Evolutionary conservation across 1,139 yeast genomes (phyloP).

Genomic region (Eremothecium coryli): DNA sequence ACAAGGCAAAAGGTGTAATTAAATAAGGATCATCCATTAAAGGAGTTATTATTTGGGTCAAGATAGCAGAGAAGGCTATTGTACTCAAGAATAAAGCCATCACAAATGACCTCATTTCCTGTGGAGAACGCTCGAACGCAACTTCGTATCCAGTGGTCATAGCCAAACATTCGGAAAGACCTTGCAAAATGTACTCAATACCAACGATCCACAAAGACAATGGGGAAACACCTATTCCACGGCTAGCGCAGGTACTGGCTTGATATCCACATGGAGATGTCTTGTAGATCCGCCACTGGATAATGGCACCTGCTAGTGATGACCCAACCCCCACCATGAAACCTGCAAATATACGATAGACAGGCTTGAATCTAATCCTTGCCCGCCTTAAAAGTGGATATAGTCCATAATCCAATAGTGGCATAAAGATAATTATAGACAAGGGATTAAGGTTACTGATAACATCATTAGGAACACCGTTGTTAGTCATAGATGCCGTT

Average conservation of each 20-base stretch:
- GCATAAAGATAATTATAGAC: constrained; percentile 55
- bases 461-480: constrained; percentile 66
- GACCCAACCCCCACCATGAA: constrained; percentile 62
- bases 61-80: constrained; percentile 51
- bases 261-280: constrained; percentile 67
- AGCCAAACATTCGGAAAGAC: constrained; percentile 62
- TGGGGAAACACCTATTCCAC: neutral
- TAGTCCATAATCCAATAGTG: constrained; percentile 47
- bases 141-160: constrained; percentile 59
- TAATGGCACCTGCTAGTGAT: constrained; percentile 72
- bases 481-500: constrained; percentile 55
- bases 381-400: constrained; percentile 52
- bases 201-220: constrained; percentile 38
- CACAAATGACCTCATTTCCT: constrained; percentile 56
- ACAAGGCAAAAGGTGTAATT: constrained; percentile 46
- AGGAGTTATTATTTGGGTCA: constrained; percentile 46
- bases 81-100: constrained; percentile 57
- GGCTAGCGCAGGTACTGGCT: constrained; percentile 36
- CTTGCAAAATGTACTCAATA: constrained; percentile 40
- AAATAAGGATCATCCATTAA: constrained; percentile 47
- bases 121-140: constrained; percentile 64
- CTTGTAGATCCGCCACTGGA: constrained; percentile 64
- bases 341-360: constrained; percentile 67
- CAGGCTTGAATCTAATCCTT: constrained; percentile 55
- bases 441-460: constrained; percentile 61